Evolutionary conservation across 108 stramenopile genomes (phyloP).

Genomic region (Fragilaria crotonensis): DNA sequence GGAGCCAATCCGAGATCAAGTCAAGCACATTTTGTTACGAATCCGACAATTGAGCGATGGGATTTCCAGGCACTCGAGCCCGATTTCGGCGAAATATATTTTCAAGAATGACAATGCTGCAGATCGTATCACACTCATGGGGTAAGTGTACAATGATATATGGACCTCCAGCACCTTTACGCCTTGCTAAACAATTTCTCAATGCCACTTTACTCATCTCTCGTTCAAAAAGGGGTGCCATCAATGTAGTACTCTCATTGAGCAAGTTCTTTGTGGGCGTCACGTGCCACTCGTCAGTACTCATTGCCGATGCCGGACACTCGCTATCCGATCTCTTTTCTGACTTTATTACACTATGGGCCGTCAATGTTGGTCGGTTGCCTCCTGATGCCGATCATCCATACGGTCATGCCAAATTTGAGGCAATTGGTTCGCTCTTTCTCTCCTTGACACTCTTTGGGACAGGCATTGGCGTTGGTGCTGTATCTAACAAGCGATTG

Average conservation of each 20-base stretch:
- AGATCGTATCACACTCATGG: slow-evolving; percentile 82
- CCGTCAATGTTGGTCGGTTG: slow-evolving; percentile 75
- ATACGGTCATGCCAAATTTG: slow-evolving; percentile 96
- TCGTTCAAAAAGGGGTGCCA: slow-evolving; percentile 31
- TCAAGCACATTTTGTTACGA: slow-evolving; percentile 22
- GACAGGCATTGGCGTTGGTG: slow-evolving; percentile 82
- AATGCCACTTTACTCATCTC: too few relatives aligned
- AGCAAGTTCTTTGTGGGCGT: slow-evolving; percentile 82
- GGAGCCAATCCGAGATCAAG: slow-evolving; percentile 28
- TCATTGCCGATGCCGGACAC: slow-evolving; percentile 96
- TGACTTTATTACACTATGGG: slow-evolving; percentile 93
- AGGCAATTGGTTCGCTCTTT: slow-evolving; percentile 86
- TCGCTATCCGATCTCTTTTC: slow-evolving; percentile 82
- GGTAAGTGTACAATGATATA: slow-evolving; percentile 22
- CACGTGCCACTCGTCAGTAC: slow-evolving; percentile 69
- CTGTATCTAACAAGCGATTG: slow-evolving; percentile 58
- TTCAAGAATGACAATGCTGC: slow-evolving; percentile 57
- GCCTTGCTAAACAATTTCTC: too few relatives aligned
- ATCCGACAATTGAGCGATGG: slow-evolving; percentile 37
- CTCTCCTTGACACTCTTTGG: slow-evolving; percentile 85
- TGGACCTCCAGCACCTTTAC: too few relatives aligned
- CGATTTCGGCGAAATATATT: slow-evolving; percentile 28
- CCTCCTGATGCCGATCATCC: slow-evolving; percentile 91
- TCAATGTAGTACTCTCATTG: slow-evolving; percentile 67
- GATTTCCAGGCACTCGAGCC: slow-evolving; percentile 30